Conservation (phyloP, 768 basidiomycete species). For the Mycena galopus region DNA sequence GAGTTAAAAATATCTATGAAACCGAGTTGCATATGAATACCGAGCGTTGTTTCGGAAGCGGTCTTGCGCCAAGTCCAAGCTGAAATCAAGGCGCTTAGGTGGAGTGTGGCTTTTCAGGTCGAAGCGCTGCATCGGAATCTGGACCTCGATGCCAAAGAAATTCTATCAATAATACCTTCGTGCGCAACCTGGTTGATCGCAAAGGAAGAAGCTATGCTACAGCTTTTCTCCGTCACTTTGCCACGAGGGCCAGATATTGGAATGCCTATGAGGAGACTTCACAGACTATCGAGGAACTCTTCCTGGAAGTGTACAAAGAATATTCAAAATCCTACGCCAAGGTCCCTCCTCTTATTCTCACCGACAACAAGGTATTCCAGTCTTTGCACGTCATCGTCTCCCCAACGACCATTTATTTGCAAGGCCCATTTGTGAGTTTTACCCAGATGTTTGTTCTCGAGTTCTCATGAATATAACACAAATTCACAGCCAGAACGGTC, state of each 20-base stretch:
- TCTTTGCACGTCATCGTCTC: slow-evolving; percentile 64
- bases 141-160: slow-evolving; percentile 64
- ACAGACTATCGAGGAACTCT: slow-evolving; percentile 48
- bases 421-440: slow-evolving; percentile 57
- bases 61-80: slow-evolving; percentile 46
- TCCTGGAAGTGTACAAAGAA: slow-evolving; percentile 44
- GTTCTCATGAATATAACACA: neutral
- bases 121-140: slow-evolving; percentile 57
- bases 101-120: slow-evolving; percentile 73
- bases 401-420: slow-evolving; percentile 65
- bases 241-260: slow-evolving; percentile 44
- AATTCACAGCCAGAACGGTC: slow-evolving; percentile 55
- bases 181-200: slow-evolving; percentile 45
- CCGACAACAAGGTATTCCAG: slow-evolving; percentile 54
- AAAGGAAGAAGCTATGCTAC: slow-evolving; percentile 54
- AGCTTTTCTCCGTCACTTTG: slow-evolving; percentile 57
- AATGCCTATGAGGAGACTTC: slow-evolving; percentile 38
- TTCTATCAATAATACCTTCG: slow-evolving; percentile 56
- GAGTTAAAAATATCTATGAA: slow-evolving; percentile 51
- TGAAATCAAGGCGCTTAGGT: slow-evolving; percentile 55
- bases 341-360: slow-evolving; percentile 42
- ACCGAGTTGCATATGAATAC: slow-evolving; percentile 55
- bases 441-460: neutral
- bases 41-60: slow-evolving; percentile 59
- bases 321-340: slow-evolving; percentile 39